Conservation (phyloP, 148 eudicot species). For the Camellia japonica region DNA sequence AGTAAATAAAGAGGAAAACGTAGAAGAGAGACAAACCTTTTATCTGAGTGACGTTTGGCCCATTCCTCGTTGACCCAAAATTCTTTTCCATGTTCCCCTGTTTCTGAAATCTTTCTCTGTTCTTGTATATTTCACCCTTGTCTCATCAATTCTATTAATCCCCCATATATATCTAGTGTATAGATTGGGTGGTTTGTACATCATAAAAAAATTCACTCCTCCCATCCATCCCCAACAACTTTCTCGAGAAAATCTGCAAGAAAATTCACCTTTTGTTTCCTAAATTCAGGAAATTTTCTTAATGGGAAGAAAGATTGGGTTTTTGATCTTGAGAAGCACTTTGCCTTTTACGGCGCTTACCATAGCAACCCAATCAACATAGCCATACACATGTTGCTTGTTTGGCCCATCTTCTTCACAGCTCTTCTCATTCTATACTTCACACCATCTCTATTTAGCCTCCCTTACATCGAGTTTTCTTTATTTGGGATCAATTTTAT, state of each 20-base stretch:
- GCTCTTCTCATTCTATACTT: constrained; percentile 32
- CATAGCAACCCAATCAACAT: constrained; percentile 58
- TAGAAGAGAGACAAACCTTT: too few species aligned
- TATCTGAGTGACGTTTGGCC: too few species aligned
- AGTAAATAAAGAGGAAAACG: too few species aligned
- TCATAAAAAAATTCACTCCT: too few species aligned
- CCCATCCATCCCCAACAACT: background rate
- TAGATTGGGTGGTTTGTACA: too few species aligned
- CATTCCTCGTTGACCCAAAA: too few species aligned
- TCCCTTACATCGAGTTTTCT: constrained; percentile 19
- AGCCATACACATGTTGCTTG: constrained; percentile 49
- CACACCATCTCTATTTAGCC: constrained; percentile 23
- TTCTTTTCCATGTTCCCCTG: too few species aligned
- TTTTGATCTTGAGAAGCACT: constrained; percentile 54
- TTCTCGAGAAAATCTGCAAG: background rate
- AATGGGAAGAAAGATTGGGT: constrained; percentile 3
- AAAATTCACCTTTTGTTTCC: background rate
- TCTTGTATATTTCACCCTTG: too few species aligned
- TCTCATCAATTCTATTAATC: too few species aligned
- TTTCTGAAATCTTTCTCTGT: too few species aligned
- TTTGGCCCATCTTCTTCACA: constrained; percentile 59
- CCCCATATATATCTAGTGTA: too few species aligned
- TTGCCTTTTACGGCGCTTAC: constrained; percentile 61
- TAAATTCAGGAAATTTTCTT: background rate
- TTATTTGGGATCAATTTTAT: background rate